Conservation (phyloP, 2,329 filamentous ascomycete species). For the Zymoseptoria brevis region DNA sequence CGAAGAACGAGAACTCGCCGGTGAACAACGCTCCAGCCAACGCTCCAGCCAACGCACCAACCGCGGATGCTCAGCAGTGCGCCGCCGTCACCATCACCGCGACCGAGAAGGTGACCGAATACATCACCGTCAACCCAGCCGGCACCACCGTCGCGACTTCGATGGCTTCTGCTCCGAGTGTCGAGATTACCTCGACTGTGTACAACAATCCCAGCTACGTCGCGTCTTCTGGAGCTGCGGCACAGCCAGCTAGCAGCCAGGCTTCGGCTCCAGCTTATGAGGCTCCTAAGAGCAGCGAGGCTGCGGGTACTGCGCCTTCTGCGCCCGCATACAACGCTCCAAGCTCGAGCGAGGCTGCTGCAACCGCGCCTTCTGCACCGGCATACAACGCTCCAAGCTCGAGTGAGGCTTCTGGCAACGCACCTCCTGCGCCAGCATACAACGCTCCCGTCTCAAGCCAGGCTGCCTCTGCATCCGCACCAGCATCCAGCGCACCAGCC, state of each 20-base stretch:
- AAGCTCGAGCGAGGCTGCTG: slow-evolving; percentile 7
- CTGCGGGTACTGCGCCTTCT: slow-evolving; percentile 10
- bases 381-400: slow-evolving; percentile 8
- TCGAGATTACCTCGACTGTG: not conserved
- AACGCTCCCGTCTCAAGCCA: slow-evolving; percentile 4
- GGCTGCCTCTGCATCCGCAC: slow-evolving; percentile 2
- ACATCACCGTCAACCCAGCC: slow-evolving; percentile 14
- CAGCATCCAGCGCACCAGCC: slow-evolving; percentile 3
- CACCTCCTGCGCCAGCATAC: slow-evolving; percentile 10
- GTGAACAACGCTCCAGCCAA: slow-evolving; percentile 17
- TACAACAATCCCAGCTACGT: slow-evolving; percentile 6
- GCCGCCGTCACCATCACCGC: slow-evolving; percentile 35
- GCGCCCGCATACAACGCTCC: slow-evolving; percentile 9
- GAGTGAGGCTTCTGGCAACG: slow-evolving; percentile 4
- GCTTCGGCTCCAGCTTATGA: slow-evolving; percentile 11
- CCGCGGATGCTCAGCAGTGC: slow-evolving; percentile 11
- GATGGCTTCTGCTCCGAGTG: not conserved
- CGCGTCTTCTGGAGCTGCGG: too few species aligned
- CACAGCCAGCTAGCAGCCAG: too few species aligned
- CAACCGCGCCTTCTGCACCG: slow-evolving; percentile 6
- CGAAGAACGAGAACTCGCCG: not conserved
- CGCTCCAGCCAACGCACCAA: slow-evolving; percentile 14
- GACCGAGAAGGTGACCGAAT: slow-evolving; percentile 36
- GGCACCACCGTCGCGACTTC: slow-evolving; percentile 5
- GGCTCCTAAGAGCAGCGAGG: slow-evolving; percentile 10